phyloP scores from a whole-genome alignment of 2,329 filamentous ascomycete genomes.

The Hypomyces perniciosus region DNA sequence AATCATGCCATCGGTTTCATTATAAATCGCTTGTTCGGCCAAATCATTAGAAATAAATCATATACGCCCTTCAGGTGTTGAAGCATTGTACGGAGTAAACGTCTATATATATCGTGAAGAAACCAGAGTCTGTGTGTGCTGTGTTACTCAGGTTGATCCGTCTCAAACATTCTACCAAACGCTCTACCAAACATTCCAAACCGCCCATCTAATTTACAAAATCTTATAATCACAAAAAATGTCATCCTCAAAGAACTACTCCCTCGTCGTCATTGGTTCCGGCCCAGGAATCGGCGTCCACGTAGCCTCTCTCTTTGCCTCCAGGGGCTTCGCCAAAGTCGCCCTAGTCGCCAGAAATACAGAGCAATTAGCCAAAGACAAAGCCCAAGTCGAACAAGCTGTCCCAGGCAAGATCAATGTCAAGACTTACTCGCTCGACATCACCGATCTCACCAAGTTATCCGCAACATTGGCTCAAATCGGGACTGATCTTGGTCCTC shows the following conservation, averaged over 20 bases:
- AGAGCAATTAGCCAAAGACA: conserved; percentile 33
- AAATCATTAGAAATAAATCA: too few species aligned
- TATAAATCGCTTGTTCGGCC: too few species aligned
- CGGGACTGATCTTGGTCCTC: conserved; percentile 33
- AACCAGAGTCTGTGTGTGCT: too few species aligned
- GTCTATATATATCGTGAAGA: too few species aligned
- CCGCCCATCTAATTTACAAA: too few species aligned
- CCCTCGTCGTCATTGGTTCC: conserved; percentile 72
- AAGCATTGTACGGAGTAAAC: too few species aligned
- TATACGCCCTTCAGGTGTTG: too few species aligned
- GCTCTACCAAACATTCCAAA: too few species aligned
- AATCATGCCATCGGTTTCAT: too few species aligned
- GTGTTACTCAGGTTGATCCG: too few species aligned
- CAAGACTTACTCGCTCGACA: conserved; percentile 38
- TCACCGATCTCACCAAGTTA: conserved; percentile 34
- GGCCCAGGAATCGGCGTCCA: conserved; percentile 92
- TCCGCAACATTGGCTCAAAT: conserved; percentile 33
- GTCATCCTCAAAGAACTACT: conserved; percentile 6
- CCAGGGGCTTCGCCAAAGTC: conserved; percentile 67
- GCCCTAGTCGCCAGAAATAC: conserved; percentile 41
- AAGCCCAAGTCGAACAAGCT: conserved; percentile 27
- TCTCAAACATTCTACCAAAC: too few species aligned
- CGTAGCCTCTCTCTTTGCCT: conserved; percentile 75
- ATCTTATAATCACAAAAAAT: background rate
- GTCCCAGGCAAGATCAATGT: conserved; percentile 27